Evolutionary conservation across 306 rosid species (phyloP).

Genomic region (Rosa persica): DNA sequence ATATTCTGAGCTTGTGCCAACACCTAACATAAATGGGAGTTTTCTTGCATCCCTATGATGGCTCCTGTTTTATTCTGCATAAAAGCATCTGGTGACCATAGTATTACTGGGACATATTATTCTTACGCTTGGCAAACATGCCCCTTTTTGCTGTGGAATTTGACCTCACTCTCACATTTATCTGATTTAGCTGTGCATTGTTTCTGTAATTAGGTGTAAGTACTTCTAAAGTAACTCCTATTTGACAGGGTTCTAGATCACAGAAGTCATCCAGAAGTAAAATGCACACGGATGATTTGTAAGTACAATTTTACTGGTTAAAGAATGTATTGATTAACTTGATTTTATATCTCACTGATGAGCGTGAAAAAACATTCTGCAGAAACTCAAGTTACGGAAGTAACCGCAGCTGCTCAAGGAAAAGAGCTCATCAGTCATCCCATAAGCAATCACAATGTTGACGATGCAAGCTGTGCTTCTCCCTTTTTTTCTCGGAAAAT

Average conservation of each 20-base stretch:
- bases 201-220: neutral
- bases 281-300: constrained; percentile 31
- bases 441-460: constrained; percentile 16
- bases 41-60: neutral
- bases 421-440: constrained; percentile 35
- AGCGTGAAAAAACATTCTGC: constrained; percentile 11
- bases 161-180: neutral
- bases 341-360: neutral
- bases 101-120: neutral
- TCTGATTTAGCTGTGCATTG: neutral
- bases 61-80: neutral
- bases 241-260: constrained; percentile 36
- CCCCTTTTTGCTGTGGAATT: neutral
- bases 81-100: neutral
- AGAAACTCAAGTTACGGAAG: constrained; percentile 21
- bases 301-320: constrained; percentile 13
- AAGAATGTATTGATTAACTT: neutral
- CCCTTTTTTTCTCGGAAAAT: constrained; percentile 14
- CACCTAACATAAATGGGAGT: neutral
- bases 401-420: constrained; percentile 25
- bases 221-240: neutral
- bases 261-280: constrained; percentile 35
- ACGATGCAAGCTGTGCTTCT: constrained; percentile 10
- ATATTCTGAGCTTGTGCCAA: neutral
- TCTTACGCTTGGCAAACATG: neutral